Evolutionary conservation across 495 filamentous ascomycete species (phyloP).

Genomic region (Penicillium samsonianum): DNA sequence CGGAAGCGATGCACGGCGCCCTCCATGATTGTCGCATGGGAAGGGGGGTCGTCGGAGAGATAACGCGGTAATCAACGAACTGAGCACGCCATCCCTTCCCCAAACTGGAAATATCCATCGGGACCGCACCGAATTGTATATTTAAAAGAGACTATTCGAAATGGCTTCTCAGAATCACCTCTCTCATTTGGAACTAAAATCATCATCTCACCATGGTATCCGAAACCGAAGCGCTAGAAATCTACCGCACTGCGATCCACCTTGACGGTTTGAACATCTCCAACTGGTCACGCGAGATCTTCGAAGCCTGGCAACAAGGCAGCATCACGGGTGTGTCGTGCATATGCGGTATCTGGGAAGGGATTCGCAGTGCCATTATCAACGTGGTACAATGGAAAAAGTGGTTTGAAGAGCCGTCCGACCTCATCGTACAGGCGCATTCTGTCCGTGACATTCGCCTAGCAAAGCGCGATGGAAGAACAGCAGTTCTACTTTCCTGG

Average conservation of each 20-base stretch:
- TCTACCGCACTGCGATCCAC: slow-evolving; percentile 9
- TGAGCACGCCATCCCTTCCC: slow-evolving; percentile 14
- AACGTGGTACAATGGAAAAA: slow-evolving; percentile 24
- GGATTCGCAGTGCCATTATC: slow-evolving; percentile 15
- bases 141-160: no score
- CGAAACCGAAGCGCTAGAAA: slow-evolving; percentile 15
- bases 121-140: neutral
- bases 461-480: slow-evolving; percentile 17
- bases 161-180: no score
- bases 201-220: slow-evolving; percentile 20
- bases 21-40: slow-evolving; percentile 15
- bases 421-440: slow-evolving; percentile 31
- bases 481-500: slow-evolving; percentile 20
- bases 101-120: neutral
- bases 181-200: no score
- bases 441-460: slow-evolving; percentile 39
- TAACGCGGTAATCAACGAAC: slow-evolving; percentile 10
- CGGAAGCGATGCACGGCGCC: slow-evolving; percentile 19
- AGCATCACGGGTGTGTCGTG: slow-evolving; percentile 22
- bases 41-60: slow-evolving; percentile 4
- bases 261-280: slow-evolving; percentile 17
- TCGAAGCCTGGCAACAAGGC: slow-evolving; percentile 17
- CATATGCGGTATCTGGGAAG: slow-evolving; percentile 22
- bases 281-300: slow-evolving; percentile 18
- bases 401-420: slow-evolving; percentile 23